Conservation (phyloP, 164 flowering plant species). For the Hamamelis virginiana region DNA sequence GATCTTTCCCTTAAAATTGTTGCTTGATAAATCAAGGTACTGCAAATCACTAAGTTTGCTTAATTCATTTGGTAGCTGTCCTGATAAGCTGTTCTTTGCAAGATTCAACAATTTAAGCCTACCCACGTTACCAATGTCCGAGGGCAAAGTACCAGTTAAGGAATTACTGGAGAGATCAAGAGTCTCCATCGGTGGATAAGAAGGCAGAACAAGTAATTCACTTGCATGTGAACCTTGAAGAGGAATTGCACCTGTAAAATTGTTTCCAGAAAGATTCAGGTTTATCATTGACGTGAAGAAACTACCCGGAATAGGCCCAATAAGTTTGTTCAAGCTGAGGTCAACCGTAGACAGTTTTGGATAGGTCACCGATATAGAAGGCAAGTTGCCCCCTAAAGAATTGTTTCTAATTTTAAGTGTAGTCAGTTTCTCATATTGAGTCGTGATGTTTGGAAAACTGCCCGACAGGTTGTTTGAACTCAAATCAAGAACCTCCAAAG, state of each 20-base stretch:
- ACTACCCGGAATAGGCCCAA: slow-evolving; percentile 65
- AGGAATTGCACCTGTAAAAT: slow-evolving; percentile 65
- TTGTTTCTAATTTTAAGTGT: slow-evolving; percentile 61
- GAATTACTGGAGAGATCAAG: slow-evolving; percentile 81
- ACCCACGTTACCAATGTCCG: slow-evolving; percentile 64
- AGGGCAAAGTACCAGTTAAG: slow-evolving; percentile 60
- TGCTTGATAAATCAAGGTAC: slow-evolving; percentile 73
- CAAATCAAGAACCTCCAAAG: slow-evolving; percentile 69
- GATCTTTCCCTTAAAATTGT: slow-evolving; percentile 63
- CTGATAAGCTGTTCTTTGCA: slow-evolving; percentile 67
- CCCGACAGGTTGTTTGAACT: slow-evolving; percentile 82
- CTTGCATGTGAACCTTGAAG: slow-evolving; percentile 52
- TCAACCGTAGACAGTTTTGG: slow-evolving; percentile 54
- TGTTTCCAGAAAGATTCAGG: slow-evolving; percentile 80
- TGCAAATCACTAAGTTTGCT: slow-evolving; percentile 58
- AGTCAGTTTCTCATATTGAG: slow-evolving; percentile 48
- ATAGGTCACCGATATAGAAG: slow-evolving; percentile 41
- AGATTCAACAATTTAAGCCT: slow-evolving; percentile 66
- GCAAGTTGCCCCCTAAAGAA: slow-evolving; percentile 61
- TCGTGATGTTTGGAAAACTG: slow-evolving; percentile 58
- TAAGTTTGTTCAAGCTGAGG: slow-evolving; percentile 63
- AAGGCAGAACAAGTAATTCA: slow-evolving; percentile 48
- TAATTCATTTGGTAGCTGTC: slow-evolving; percentile 67
- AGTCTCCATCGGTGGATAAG: slow-evolving; percentile 57
- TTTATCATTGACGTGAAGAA: slow-evolving; percentile 52